Percentiles rank a stretch among this genome's conserved stretches.
These are phyloP conservation scores for Ambrosia trifida DNA, from an alignment of 129 eudicot genomes.

Conservation along the genomic window DNA sequence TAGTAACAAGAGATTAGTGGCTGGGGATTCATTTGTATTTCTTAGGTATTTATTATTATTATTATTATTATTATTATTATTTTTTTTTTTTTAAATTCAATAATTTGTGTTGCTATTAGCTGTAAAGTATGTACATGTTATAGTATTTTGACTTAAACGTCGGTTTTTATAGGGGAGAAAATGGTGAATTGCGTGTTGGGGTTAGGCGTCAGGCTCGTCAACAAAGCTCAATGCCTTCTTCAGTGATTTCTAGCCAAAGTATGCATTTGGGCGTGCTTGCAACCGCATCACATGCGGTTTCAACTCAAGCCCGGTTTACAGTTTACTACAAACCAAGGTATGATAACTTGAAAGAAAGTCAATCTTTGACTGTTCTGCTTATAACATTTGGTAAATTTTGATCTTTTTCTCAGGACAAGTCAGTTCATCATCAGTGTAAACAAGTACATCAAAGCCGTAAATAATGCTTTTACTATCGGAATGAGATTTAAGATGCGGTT, in stretches of 20 bases:
- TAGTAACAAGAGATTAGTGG: slow-evolving; percentile 78
- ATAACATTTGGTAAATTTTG: not conserved
- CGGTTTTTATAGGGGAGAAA: slow-evolving; percentile 58
- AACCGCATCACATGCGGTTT: slow-evolving; percentile 90
- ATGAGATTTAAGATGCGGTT: slow-evolving; percentile 92
- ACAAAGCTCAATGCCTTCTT: slow-evolving; percentile 78
- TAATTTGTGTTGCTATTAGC: not conserved
- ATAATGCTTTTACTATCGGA: slow-evolving; percentile 60
- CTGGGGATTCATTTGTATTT: slow-evolving; percentile 93
- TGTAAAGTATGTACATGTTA: not conserved
- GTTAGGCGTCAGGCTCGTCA: slow-evolving; percentile 74
- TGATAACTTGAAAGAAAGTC: not conserved
- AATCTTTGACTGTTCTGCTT: not conserved
- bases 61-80: not conserved
- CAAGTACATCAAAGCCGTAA: slow-evolving; percentile 79
- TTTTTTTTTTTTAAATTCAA: not conserved
- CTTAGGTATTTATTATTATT: slow-evolving; percentile 48
- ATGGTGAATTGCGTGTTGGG: slow-evolving; percentile 83
- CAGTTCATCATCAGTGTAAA: slow-evolving; percentile 85
- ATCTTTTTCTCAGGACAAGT: slow-evolving; percentile 55
- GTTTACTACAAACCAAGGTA: slow-evolving; percentile 97
- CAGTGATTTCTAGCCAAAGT: slow-evolving; percentile 95
- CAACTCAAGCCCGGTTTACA: slow-evolving; percentile 65
- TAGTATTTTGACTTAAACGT: not conserved
- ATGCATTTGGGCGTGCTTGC: slow-evolving; percentile 98